Evolutionary conservation across 2,329 filamentous ascomycete genomes (phyloP).

Genomic region (Penicillium aurantiogriseum): DNA sequence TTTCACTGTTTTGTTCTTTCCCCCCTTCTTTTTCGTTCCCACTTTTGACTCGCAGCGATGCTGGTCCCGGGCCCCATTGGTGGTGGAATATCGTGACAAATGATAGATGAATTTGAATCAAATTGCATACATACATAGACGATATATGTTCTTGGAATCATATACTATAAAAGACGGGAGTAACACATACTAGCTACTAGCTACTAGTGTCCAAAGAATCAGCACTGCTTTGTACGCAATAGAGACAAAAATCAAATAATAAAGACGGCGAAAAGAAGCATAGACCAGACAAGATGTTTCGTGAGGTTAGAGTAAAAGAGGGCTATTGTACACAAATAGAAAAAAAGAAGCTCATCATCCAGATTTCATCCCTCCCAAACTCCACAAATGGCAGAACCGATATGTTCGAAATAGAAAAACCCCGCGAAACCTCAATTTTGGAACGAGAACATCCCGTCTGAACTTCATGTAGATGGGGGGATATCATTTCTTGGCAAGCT

Average conservation of each 20-base stretch:
- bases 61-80: neutral
- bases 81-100: neutral
- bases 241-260: neutral
- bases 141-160: neutral
- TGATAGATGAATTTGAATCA: constrained; percentile 7
- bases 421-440: neutral
- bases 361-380: constrained; percentile 6
- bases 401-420: neutral
- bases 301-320: neutral
- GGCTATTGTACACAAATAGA: constrained; percentile 9
- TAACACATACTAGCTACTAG: neutral
- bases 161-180: neutral
- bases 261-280: neutral
- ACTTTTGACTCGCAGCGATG: neutral
- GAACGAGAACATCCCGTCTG: neutral
- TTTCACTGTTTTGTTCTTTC: neutral
- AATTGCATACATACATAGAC: neutral
- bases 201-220: neutral
- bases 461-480: neutral
- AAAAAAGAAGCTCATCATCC: constrained; percentile 6
- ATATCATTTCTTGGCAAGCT: constrained; percentile 49
- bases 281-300: constrained; percentile 6
- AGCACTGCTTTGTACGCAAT: neutral
- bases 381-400: constrained; percentile 6
- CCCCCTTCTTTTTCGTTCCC: neutral